These are phyloP conservation scores for Pseudogymnoascus sp. DNA, from an alignment of 2,329 filamentous ascomycete species.

Conservation along the genomic window DNA sequence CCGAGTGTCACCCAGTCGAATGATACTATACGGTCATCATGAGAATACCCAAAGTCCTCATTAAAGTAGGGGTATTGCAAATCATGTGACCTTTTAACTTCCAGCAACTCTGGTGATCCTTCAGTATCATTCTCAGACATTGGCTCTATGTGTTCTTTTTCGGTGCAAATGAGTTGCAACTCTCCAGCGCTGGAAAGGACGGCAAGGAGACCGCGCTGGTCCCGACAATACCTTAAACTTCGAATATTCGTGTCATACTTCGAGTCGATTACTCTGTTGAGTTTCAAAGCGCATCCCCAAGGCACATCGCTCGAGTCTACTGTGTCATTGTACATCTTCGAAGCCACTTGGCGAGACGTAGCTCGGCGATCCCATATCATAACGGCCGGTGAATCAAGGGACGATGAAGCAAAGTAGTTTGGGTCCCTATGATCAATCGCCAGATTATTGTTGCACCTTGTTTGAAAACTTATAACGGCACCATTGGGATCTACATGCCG, in stretches of 20 bases:
- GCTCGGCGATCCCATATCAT: conserved; percentile 73
- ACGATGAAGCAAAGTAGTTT: conserved; percentile 79
- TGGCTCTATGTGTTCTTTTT: conserved; percentile 45
- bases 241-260: conserved; percentile 54
- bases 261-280: conserved; percentile 50
- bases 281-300: conserved; percentile 55
- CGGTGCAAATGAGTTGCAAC: conserved; percentile 54
- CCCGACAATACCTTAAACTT: conserved; percentile 57
- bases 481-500: conserved; percentile 41
- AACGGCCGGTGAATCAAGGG: conserved; percentile 66
- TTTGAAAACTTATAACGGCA: conserved; percentile 54
- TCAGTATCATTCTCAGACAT: conserved; percentile 40
- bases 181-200: conserved; percentile 58
- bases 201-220: conserved; percentile 54
- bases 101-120: conserved; percentile 52
- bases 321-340: conserved; percentile 49
- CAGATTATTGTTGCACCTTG: conserved; percentile 63
- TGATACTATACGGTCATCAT: conserved; percentile 54
- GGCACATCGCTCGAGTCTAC: conserved; percentile 56
- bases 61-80: conserved; percentile 55
- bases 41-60: conserved; percentile 39
- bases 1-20: conserved; percentile 62
- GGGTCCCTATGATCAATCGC: conserved; percentile 73
- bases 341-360: conserved; percentile 47
- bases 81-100: conserved; percentile 54